These are phyloP conservation scores for Saccharomyces hybrid DNA, from an alignment of 1,139 yeast genomes.

Conservation along the genomic window DNA sequence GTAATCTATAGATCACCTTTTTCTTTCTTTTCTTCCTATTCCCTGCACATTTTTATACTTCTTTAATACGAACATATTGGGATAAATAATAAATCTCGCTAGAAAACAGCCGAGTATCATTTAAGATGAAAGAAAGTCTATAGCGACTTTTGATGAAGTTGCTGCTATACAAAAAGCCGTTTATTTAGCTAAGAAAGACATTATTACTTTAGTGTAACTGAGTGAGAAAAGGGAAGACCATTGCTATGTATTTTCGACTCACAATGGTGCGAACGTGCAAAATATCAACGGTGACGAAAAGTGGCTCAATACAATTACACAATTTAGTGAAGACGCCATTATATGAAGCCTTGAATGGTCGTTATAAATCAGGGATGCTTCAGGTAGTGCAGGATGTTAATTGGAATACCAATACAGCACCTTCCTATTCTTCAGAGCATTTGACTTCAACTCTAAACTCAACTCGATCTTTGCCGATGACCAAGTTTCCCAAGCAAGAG, in stretches of 20 bases:
- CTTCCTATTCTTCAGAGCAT: not conserved
- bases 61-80: not conserved
- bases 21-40: not conserved
- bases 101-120: not conserved
- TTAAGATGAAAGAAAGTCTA: not conserved
- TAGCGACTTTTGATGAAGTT: too few relatives aligned
- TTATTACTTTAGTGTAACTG: not conserved
- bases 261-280: not conserved
- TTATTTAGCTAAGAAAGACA: not conserved
- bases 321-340: not conserved
- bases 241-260: not conserved
- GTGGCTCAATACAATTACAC: not conserved
- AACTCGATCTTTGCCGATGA: conserved; percentile 18
- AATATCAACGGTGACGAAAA: not conserved
- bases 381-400: not conserved
- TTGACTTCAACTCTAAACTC: conserved; percentile 11
- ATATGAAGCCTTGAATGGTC: not conserved
- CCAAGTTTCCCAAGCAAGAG: conserved; percentile 14
- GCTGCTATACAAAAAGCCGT: not conserved
- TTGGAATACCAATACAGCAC: not conserved
- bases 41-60: not conserved
- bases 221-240: not conserved
- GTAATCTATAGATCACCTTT: not conserved
- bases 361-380: not conserved
- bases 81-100: not conserved